Conservation (phyloP, 2,329 filamentous ascomycete species). For the Mycosphaerella arachidis region DNA sequence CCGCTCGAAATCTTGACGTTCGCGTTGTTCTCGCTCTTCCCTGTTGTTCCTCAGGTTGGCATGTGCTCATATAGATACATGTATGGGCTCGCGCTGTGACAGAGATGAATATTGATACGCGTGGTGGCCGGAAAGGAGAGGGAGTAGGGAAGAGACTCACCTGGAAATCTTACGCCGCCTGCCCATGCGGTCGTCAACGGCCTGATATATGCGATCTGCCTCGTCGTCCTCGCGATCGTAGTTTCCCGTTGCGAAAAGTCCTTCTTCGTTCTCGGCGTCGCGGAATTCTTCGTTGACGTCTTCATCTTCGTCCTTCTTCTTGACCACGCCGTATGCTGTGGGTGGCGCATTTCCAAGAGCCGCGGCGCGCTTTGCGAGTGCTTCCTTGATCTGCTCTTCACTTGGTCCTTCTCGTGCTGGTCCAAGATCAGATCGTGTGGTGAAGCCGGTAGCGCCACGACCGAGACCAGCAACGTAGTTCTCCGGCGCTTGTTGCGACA, state of each 20-base stretch:
- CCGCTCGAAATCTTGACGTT: slow-evolving; percentile 90
- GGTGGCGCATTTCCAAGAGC: slow-evolving; percentile 69
- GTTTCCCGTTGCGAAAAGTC: slow-evolving; percentile 88
- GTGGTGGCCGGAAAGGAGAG: slow-evolving; percentile 22
- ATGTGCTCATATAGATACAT: slow-evolving; percentile 60
- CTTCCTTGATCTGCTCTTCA: slow-evolving; percentile 97
- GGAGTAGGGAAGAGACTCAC: slow-evolving; percentile 53
- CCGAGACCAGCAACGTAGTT: slow-evolving; percentile 86
- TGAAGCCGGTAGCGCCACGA: slow-evolving; percentile 96
- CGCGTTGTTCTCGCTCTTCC: slow-evolving; percentile 88
- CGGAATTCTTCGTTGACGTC: slow-evolving; percentile 80
- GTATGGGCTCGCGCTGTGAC: slow-evolving; percentile 44
- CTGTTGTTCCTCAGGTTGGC: slow-evolving; percentile 69
- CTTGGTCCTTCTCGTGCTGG: slow-evolving; percentile 92
- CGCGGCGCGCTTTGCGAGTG: slow-evolving; percentile 86
- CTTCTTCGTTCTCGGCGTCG: slow-evolving; percentile 95
- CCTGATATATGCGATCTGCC: slow-evolving; percentile 90
- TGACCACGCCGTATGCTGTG: slow-evolving; percentile 65
- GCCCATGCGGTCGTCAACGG: slow-evolving; percentile 97
- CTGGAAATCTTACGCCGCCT: slow-evolving; percentile 78
- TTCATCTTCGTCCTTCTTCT: slow-evolving; percentile 67
- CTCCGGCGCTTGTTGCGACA: slow-evolving; percentile 68
- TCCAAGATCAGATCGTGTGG: slow-evolving; percentile 91
- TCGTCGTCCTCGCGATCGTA: slow-evolving; percentile 98
- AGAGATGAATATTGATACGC: slow-evolving; percentile 32